Evolutionary conservation across 352 stramenopile species (phyloP), one percentile per base, ranked within the genome.

Genomic region (Phytophthora ohioensis): DNA sequence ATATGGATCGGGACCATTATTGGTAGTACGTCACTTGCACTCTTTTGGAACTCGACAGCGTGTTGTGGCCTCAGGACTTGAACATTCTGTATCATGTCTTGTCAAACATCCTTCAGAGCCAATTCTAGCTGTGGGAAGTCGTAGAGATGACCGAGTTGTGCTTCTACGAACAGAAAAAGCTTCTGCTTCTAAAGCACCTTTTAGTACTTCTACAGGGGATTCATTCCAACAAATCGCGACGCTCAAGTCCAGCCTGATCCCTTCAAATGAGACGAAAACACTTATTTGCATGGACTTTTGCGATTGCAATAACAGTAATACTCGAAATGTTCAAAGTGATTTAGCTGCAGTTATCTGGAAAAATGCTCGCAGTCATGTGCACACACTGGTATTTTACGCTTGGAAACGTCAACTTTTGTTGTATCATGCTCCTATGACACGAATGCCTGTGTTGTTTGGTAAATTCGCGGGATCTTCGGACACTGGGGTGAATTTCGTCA

Each of bases 321-420:
- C 39, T 13, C 70, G 64, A 11, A 68, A 30, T 35, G 45, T 57
- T 12, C 71, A 80, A 48, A 71, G 67, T 34, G 79, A 90, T 38
- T 67, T 92, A 5, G 76, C 67, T 5, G 85, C 85, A 0, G 82
- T 79, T 4, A 67, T 91, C 27, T 93, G 83, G 85, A 86, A 87
- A 59, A 41, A 67, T n/a, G 8, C 57, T 68, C 31, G 30, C 49
- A 46, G 53, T 70, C 66, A 88, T 32, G 38, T 89, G 35, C 78
- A 90, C 73, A 81, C 69, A 11, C 52, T 92, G 27, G 60, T 58
- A 4, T 76, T 88, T 45, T 86, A 88, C 55, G 64, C 63, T 9
- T 89, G 79, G 79, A 84, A 75, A 12, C 75, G 77, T 2, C 56
- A 76, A 8, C 54, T 78, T n/a, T 13, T 77, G 35, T 32, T 84